A percentile compares a stretch with the other conserved stretches of the same genome.
These are phyloP conservation scores for Termitomyces sp. DNA, from an alignment of 768 basidiomycete genomes.

Conservation along the genomic window DNA sequence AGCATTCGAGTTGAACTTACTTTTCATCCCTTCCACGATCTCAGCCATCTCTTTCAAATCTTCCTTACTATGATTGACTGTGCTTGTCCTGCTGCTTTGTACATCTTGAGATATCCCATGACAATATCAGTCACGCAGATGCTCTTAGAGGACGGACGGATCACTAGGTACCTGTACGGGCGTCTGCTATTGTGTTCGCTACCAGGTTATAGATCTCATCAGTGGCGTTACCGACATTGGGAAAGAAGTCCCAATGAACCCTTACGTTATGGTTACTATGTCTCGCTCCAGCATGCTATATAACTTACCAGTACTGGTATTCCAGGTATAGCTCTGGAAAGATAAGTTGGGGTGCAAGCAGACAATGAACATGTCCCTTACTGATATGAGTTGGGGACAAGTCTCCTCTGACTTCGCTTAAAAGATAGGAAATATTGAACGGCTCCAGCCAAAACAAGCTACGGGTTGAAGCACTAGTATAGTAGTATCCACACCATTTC, in stretches of 20 bases:
- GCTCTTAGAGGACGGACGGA: not conserved
- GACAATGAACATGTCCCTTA: not conserved
- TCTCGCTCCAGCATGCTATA: too few species aligned
- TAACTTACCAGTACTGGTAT: constrained; percentile 1
- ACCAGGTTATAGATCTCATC: not conserved
- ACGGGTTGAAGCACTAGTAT: not conserved
- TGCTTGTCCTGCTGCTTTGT: not conserved
- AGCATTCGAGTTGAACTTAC: not conserved
- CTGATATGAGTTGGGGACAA: constrained; percentile 5
- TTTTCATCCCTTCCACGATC: constrained; percentile 1
- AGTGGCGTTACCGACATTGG: not conserved
- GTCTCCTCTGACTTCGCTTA: not conserved
- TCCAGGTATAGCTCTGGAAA: constrained; percentile 1
- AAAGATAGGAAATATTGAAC: not conserved
- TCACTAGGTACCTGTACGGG: constrained; percentile 1
- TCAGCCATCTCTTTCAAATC: constrained; percentile 7
- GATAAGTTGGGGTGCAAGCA: not conserved
- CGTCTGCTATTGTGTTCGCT: constrained; percentile 4
- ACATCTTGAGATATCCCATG: not conserved
- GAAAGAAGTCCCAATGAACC: constrained; percentile 1
- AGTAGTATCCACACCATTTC: constrained; percentile 9
- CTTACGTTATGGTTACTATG: not conserved
- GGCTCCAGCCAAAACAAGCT: constrained; percentile 8
- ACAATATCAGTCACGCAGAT: not conserved
- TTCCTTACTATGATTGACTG: constrained; percentile 1